These are phyloP conservation scores for Colletotrichum sp. DNA, from an alignment of 2,329 filamentous ascomycete species.

Conservation along the genomic window DNA sequence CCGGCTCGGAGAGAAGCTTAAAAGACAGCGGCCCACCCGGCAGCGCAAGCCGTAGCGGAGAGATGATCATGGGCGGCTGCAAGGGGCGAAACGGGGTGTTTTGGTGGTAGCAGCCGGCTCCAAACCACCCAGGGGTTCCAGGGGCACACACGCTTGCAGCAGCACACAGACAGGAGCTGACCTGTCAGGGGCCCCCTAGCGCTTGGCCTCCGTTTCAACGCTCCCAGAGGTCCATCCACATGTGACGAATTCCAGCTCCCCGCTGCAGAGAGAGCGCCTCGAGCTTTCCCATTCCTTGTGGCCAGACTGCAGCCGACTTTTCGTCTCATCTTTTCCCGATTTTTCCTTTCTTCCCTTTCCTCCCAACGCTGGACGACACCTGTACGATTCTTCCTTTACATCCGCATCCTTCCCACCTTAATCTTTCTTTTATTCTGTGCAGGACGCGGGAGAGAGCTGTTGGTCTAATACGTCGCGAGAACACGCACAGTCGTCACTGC, in stretches of 20 bases:
- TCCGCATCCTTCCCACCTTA: background rate
- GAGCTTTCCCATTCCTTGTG: slow-evolving; percentile 7
- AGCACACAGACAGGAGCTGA: slow-evolving; percentile 6
- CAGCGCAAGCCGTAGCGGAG: background rate
- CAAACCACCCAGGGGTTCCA: background rate
- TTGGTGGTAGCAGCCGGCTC: slow-evolving; percentile 1
- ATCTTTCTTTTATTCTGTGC: background rate
- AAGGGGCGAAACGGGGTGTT: slow-evolving; percentile 1
- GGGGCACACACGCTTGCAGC: background rate
- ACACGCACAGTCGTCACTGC: background rate
- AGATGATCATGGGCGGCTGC: background rate
- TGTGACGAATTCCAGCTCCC: slow-evolving; percentile 7
- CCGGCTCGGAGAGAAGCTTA: background rate
- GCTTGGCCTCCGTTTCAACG: slow-evolving; percentile 20
- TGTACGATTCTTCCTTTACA: background rate
- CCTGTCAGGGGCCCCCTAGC: slow-evolving; percentile 6
- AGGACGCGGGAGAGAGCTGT: background rate
- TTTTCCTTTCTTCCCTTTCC: background rate
- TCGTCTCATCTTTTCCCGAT: slow-evolving; percentile 14
- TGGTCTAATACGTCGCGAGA: background rate
- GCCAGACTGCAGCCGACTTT: background rate
- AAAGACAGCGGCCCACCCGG: background rate
- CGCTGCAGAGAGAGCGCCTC: background rate
- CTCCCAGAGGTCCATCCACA: slow-evolving; percentile 14
- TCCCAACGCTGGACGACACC: slow-evolving; percentile 17